Evolutionary conservation across 2,329 filamentous ascomycete genomes (phyloP).

Genomic region (Penicillium sp.): DNA sequence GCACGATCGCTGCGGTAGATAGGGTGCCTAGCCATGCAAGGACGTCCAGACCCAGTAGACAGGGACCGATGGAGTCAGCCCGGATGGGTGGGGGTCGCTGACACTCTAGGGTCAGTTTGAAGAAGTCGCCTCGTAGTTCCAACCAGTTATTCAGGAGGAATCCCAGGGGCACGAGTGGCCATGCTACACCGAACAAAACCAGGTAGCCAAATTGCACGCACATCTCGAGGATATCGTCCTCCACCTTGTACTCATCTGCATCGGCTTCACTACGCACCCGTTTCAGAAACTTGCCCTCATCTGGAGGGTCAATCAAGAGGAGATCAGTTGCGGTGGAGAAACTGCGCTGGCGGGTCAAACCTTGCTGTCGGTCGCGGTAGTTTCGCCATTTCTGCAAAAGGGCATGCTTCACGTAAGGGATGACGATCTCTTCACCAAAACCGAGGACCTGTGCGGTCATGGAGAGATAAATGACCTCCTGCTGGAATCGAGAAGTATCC

Average conservation of each 20-base stretch:
- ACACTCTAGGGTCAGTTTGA: constrained; percentile 90
- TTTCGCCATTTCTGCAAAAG: constrained; percentile 68
- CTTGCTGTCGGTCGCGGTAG: constrained; percentile 23
- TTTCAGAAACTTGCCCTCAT: constrained; percentile 77
- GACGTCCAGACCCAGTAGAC: constrained; percentile 81
- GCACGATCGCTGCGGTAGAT: constrained; percentile 83
- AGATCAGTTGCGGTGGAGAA: constrained; percentile 45
- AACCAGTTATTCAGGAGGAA: constrained; percentile 97
- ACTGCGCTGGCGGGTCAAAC: constrained; percentile 35
- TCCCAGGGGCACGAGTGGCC: constrained; percentile 86
- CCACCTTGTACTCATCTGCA: constrained; percentile 83
- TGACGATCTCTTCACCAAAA: constrained; percentile 77
- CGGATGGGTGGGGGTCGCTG: constrained; percentile 87
- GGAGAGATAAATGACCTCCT: constrained; percentile 94
- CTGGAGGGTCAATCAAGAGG: constrained; percentile 64
- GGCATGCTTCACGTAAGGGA: constrained; percentile 81
- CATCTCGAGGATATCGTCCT: constrained; percentile 90
- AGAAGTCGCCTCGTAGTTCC: constrained; percentile 86
- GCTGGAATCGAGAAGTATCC: constrained; percentile 77
- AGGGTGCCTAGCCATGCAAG: constrained; percentile 92
- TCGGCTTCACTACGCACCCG: constrained; percentile 81
- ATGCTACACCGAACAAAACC: constrained; percentile 86
- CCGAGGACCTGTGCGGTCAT: constrained; percentile 92
- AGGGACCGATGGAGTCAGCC: constrained; percentile 91
- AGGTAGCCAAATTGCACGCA: constrained; percentile 87